A percentile compares a stretch with the other conserved stretches of the same genome.
phyloP scores from a whole-genome alignment of 1,284 basidiomycete genomes.

The Afroboletus lepidellus region DNA sequence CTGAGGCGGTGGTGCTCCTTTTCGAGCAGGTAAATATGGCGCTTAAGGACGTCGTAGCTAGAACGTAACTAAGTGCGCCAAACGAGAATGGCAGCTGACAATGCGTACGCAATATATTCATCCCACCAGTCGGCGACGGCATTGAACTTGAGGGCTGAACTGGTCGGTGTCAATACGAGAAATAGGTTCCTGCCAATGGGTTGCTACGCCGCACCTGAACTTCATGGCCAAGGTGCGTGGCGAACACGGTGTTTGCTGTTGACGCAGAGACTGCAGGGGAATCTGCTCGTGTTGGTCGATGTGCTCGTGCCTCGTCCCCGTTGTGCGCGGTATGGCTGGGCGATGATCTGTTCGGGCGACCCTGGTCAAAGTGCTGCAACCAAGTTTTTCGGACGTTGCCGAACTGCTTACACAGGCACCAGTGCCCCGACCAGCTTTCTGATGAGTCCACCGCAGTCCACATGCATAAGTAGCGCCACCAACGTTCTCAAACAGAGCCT shows the following conservation, averaged over 20 bases:
- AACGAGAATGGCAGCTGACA: not conserved
- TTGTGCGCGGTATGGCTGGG: constrained; percentile 8
- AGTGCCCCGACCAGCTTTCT: too few relatives aligned
- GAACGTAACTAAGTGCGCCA: not conserved
- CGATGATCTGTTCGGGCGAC: not conserved
- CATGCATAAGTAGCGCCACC: not conserved
- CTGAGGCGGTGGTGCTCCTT: constrained; percentile 56
- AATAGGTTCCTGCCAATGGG: not conserved
- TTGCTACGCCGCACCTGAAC: constrained; percentile 46
- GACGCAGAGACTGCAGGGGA: constrained; percentile 19
- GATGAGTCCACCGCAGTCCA: not conserved
- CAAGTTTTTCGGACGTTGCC: constrained; percentile 2
- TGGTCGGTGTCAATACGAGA: constrained; percentile 23
- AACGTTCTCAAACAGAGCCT: not conserved
- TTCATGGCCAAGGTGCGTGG: constrained; percentile 50
- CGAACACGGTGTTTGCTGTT: constrained; percentile 10
- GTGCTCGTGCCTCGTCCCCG: not conserved
- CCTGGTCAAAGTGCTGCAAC: constrained; percentile 1
- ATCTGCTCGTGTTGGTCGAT: constrained; percentile 24
- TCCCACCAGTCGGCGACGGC: constrained; percentile 94
- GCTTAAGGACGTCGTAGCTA: constrained; percentile 87
- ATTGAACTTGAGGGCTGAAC: constrained; percentile 87
- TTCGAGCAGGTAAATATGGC: constrained; percentile 82
- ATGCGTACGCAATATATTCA: constrained; percentile 79
- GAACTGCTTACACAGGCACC: not conserved